These are phyloP conservation scores for Simmondsia chinensis DNA, from an alignment of 148 eudicot genomes.

Conservation along the genomic window DNA sequence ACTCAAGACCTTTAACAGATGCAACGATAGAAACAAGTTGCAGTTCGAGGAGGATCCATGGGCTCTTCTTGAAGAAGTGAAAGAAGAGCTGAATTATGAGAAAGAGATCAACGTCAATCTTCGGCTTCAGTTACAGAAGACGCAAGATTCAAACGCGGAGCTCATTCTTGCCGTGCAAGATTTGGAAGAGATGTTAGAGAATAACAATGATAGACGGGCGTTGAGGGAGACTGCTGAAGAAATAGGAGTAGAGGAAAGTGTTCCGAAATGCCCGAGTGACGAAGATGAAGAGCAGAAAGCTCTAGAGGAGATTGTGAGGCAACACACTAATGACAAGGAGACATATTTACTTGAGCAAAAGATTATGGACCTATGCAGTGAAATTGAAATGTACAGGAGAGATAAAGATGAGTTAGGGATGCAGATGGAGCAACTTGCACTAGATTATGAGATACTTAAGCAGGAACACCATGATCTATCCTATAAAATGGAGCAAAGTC, in stretches of 20 bases:
- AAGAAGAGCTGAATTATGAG: slow-evolving; percentile 64
- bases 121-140: slow-evolving; percentile 77
- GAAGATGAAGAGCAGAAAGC: slow-evolving; percentile 80
- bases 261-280: slow-evolving; percentile 27
- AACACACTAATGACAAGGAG: slow-evolving; percentile 56
- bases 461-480: slow-evolving; percentile 82
- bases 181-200: slow-evolving; percentile 77
- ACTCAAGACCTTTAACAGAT: slow-evolving; percentile 38
- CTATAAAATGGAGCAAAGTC: slow-evolving; percentile 64
- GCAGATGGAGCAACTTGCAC: slow-evolving; percentile 96
- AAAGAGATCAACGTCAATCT: slow-evolving; percentile 74
- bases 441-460: slow-evolving; percentile 89
- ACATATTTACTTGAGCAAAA: slow-evolving; percentile 57
- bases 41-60: slow-evolving; percentile 58
- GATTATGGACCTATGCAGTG: slow-evolving; percentile 65
- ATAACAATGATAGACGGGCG: slow-evolving; percentile 24
- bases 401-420: slow-evolving; percentile 87
- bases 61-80: slow-evolving; percentile 59
- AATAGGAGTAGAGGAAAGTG: slow-evolving; percentile 26
- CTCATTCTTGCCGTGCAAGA: slow-evolving; percentile 82
- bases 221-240: slow-evolving; percentile 21
- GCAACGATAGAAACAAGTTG: slow-evolving; percentile 35
- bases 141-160: slow-evolving; percentile 84
- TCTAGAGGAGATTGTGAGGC: slow-evolving; percentile 73
- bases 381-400: slow-evolving; percentile 67